Evolutionary conservation across 768 basidiomycete species (phyloP).

Genomic region (Podaxis rugospora): DNA sequence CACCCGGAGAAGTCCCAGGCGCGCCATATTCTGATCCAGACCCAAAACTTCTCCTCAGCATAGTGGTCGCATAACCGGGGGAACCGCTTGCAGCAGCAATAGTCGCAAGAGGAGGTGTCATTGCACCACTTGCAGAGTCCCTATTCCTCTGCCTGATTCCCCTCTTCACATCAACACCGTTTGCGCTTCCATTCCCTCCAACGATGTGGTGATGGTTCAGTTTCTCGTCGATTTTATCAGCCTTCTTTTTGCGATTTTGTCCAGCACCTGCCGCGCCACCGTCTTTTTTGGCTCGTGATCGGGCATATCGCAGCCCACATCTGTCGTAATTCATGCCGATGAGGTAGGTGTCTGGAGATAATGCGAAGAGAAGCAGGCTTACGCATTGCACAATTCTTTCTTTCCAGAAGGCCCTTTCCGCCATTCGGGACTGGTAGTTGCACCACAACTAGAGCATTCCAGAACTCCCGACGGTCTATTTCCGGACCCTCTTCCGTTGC

Average conservation of each 20-base stretch:
- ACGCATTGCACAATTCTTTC: conserved; percentile 93
- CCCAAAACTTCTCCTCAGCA: conserved; percentile 7
- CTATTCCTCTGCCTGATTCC: conserved; percentile 16
- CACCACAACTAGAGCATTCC: conserved; percentile 78
- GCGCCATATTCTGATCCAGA: conserved; percentile 8
- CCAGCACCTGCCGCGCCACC: conserved; percentile 48
- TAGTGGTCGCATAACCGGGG: conserved; percentile 5
- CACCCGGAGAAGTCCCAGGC: conserved; percentile 1
- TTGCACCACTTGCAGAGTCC: background rate
- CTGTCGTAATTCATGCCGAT: conserved; percentile 29
- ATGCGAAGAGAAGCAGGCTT: conserved; percentile 30
- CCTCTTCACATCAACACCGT: conserved; percentile 27
- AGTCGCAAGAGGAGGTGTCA: conserved; percentile 8
- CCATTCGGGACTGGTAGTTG: conserved; percentile 84
- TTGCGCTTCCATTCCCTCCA: conserved; percentile 3
- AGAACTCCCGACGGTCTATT: conserved; percentile 71
- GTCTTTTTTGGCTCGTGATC: conserved; percentile 86
- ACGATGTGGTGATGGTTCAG: background rate
- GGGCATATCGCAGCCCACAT: conserved; percentile 82
- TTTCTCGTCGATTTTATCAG: conserved; percentile 6
- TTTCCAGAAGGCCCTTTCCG: conserved; percentile 87
- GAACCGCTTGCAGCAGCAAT: conserved; percentile 9
- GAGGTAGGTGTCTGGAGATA: background rate
- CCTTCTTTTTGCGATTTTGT: conserved; percentile 66
- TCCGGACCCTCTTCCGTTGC: conserved; percentile 33